Evolutionary conservation across 306 rosid genomes (phyloP), one percentile per base, ranked within the genome.

Genomic region (Vigna unguiculata): DNA sequence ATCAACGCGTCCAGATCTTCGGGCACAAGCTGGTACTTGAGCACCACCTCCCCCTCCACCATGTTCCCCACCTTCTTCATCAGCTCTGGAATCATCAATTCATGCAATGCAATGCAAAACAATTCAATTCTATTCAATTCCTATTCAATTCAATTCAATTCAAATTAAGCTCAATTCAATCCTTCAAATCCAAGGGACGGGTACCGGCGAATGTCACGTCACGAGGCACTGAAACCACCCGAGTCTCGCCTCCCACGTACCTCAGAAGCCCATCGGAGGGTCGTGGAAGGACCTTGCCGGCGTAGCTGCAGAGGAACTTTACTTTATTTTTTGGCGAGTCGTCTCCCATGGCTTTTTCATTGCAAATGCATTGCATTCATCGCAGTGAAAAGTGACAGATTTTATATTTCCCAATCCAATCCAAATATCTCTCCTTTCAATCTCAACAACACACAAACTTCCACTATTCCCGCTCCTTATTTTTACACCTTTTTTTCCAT

Each of bases 211-310:
- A 22, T 0, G 62, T 57, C 0, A 57, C 67, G 67, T 87, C 85
- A 6, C 85, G 90, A 3, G 86, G 84, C 32, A 89, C 58, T 6
- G 92, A 80, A 3, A 95, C 57, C 76, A 95, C 91, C 6, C 98
- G 96, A 5, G 96, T 90, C 79, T 92, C 97, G 5, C 98, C 98
- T 21, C 98, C 98, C 0, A 90, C 92, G 21, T 95, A 95, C 73
- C 89, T 88, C 46, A 95, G 97, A 16, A 64, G 46, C 8, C 96
- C 91, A 7, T 95, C 98, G 53, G 84, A 13, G 17, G 92, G 89
- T 15, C 96, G 78, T 0, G 93, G 97, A 17, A 95, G 87, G 73
- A 95, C 91, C 83, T 76, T 95, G 4, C 98, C 97, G 55, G 92
- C 97, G 72, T 86, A 84, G 89, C 98, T 92, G 80, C 96, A 92